Percentiles rank a stretch among this genome's conserved stretches.
Conservation (phyloP, 192 early-diverging fungal genomes). For the Phycomyces nitens region DNA sequence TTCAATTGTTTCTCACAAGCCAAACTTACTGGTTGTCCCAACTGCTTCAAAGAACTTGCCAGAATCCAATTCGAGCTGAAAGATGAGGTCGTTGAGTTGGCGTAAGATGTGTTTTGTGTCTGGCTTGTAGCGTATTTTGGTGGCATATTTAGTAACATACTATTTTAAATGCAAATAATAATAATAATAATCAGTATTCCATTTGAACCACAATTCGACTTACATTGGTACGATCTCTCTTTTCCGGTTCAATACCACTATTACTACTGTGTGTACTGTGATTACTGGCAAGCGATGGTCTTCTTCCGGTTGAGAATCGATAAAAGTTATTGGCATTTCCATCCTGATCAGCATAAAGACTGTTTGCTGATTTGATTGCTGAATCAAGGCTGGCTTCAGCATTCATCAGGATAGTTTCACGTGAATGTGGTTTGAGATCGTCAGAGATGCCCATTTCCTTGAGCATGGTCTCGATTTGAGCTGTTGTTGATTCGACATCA, state of each 20-base stretch:
- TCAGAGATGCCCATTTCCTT: constrained; percentile 17
- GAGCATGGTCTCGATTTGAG: constrained; percentile 27
- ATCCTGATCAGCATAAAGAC: constrained; percentile 9
- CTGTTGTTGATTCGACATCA: constrained; percentile 26
- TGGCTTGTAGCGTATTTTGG: constrained; percentile 28
- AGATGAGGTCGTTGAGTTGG: constrained; percentile 18
- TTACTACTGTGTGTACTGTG: too few relatives aligned
- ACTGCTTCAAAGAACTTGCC: constrained; percentile 20
- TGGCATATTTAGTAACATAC: background rate
- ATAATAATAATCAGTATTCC: too few relatives aligned
- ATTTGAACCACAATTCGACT: too few relatives aligned
- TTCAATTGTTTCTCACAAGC: background rate
- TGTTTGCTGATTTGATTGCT: constrained; percentile 27
- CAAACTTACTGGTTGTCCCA: constrained; percentile 21
- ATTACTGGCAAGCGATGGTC: too few relatives aligned
- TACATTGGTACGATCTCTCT: background rate
- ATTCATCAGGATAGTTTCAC: constrained; percentile 17
- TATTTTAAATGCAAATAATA: background rate
- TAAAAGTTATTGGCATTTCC: too few relatives aligned
- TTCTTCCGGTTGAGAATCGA: too few relatives aligned
- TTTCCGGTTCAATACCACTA: background rate
- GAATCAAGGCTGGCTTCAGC: constrained; percentile 32
- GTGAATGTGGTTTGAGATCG: constrained; percentile 1
- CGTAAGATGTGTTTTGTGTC: constrained; percentile 27
- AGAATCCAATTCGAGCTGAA: constrained; percentile 22